These are phyloP conservation scores for Cryphonectria japonica DNA, from an alignment of 2,329 filamentous ascomycete genomes.

Conservation along the genomic window DNA sequence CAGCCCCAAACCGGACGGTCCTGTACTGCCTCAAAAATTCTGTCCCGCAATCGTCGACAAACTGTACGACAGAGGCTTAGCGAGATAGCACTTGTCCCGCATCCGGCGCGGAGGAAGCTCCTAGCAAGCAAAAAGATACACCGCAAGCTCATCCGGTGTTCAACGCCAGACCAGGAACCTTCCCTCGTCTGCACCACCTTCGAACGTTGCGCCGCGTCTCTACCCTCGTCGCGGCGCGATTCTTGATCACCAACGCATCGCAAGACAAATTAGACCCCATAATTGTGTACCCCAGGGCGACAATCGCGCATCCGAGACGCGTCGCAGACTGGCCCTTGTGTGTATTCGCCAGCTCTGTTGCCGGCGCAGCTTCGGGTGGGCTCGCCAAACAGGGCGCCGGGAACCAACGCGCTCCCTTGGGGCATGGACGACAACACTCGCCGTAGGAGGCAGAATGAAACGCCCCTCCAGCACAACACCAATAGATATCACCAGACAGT, in stretches of 20 bases:
- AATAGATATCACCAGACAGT: conserved; percentile 54
- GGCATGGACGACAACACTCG: conserved; percentile 81
- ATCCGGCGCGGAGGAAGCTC: conserved; percentile 13
- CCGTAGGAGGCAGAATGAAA: conserved; percentile 71
- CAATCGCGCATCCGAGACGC: conserved; percentile 40
- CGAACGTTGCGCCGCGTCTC: conserved; percentile 22
- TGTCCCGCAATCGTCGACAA: conserved; percentile 26
- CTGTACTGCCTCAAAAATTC: conserved; percentile 24
- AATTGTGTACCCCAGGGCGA: conserved; percentile 20
- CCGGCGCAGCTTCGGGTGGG: conserved; percentile 68
- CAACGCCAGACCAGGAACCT: conserved; percentile 19
- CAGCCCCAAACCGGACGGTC: conserved; percentile 23
- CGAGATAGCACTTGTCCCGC: conserved; percentile 16
- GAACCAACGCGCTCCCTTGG: conserved; percentile 54
- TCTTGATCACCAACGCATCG: conserved; percentile 20
- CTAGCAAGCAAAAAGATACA: conserved; percentile 16
- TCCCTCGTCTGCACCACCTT: conserved; percentile 27
- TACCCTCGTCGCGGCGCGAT: conserved; percentile 20
- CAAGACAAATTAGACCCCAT: conserved; percentile 17
- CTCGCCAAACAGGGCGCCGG: conserved; percentile 58
- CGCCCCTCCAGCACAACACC: conserved; percentile 66
- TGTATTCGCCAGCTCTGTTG: conserved; percentile 65
- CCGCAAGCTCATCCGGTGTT: conserved; percentile 24
- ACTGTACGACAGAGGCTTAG: conserved; percentile 25
- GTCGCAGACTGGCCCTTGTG: conserved; percentile 63